Base-by-base conservation (phyloP, 2,329 filamentous ascomycete species). In the Ceratocystis huliohia region DNA sequence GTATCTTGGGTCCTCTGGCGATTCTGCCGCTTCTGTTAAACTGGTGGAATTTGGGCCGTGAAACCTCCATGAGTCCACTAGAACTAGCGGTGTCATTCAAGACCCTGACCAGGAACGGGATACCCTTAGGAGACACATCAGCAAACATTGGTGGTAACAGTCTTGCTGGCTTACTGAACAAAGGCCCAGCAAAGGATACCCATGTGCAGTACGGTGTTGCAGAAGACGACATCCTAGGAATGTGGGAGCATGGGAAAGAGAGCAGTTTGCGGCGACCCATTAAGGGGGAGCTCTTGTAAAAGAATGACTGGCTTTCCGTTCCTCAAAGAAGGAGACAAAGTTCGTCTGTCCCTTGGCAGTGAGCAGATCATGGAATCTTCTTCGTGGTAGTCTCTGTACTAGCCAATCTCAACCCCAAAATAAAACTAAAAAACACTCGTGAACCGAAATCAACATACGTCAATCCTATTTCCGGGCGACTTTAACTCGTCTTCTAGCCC, bases 361-460 rank as follows among this genome's bases (percentile, higher is more conserved):
- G 28, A 57, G 53, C 2, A 33, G 20, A 57, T 25, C 22, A 57
- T 57, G 17, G 22, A 57, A 50, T 20, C 20, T 50, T 50, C 48
- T 50, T 50, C 13, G 48, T 20, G 48, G 5, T 20, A 50, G 20
- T 22, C n/a, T 50, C 48, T 28, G 30, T 25, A 57, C 53, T 17
- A 17, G 13, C 1, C 22, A 57, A 57, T 57, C 53, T 57, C 53
- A 57, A 30, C 22, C 17, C 53, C 22, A 57, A 17, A 28, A 20
- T 8, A 53, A 20, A 53, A 10, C 22, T 10, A 53, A n/a, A 53
- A 48, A 20, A 20, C 17, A 57, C 53, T 28, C 17, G 33, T 33
- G 22, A 57, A 57, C 53, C 53, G 53, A 57, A 28, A 57, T 57
- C 53, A 57, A 57, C 22, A 57, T 28, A 57, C 25, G 53, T 15